These are phyloP conservation scores for Scytalidium lignicola DNA, from an alignment of 2,329 filamentous ascomycete genomes.

Conservation along the genomic window DNA sequence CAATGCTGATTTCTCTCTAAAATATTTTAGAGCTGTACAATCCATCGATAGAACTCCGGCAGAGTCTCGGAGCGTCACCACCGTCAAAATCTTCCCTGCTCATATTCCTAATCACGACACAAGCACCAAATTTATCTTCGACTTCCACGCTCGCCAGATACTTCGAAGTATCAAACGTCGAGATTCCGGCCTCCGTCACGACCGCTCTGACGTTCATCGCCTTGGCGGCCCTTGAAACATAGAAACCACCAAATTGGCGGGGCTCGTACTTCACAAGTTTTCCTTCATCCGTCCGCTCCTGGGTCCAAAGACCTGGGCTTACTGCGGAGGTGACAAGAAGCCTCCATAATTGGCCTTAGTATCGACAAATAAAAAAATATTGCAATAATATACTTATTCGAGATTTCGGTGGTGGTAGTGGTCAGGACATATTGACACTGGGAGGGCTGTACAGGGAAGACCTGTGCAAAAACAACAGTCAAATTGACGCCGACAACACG, in stretches of 20 bases:
- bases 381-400: background rate
- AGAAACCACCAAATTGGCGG: conserved; percentile 86
- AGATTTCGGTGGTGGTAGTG: conserved; percentile 13
- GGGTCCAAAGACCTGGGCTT: conserved; percentile 90
- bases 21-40: background rate
- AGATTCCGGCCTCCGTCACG: background rate
- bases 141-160: background rate
- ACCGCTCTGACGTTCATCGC: conserved; percentile 16
- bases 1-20: no score
- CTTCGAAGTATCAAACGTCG: background rate
- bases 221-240: conserved; percentile 23
- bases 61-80: background rate
- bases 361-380: conserved; percentile 2
- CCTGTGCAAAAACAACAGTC: conserved; percentile 34
- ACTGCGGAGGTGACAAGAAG: conserved; percentile 93
- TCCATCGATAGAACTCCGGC: background rate
- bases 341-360: conserved; percentile 75
- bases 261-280: conserved; percentile 65
- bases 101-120: no score
- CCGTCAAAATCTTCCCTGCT: background rate
- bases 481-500: conserved; percentile 42
- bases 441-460: conserved; percentile 26
- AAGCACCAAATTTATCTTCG: background rate
- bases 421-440: conserved; percentile 10
- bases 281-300: conserved; percentile 83